Conservation (phyloP, 2,329 filamentous ascomycete species). For the Chalara sp. region DNA sequence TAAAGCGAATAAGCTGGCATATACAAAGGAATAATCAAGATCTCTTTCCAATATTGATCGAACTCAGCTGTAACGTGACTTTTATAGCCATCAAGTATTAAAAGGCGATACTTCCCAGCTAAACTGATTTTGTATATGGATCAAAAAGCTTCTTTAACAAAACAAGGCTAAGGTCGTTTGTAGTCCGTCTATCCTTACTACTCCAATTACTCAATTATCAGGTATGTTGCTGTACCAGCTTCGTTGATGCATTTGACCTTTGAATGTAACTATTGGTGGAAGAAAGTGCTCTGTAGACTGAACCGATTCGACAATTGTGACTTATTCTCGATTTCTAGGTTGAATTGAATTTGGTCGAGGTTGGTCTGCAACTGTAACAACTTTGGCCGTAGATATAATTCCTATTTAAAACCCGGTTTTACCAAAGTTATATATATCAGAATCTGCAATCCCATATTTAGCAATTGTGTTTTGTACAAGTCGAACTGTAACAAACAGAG, state of each 20-base stretch:
- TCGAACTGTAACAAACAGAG: too few relatives aligned
- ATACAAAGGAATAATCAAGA: neutral
- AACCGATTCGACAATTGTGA: too few relatives aligned
- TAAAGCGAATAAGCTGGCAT: neutral
- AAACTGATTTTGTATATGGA: neutral
- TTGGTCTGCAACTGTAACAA: too few relatives aligned
- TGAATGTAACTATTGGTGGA: constrained; percentile 21
- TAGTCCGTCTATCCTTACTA: constrained; percentile 26
- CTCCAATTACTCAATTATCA: constrained; percentile 15
- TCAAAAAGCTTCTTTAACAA: neutral
- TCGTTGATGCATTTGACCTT: constrained; percentile 6
- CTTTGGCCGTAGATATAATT: too few relatives aligned
- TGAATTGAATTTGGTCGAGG: constrained; percentile 10
- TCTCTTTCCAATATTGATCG: neutral
- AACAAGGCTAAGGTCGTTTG: neutral
- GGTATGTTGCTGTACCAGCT: constrained; percentile 9
- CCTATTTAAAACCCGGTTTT: too few relatives aligned
- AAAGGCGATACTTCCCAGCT: neutral
- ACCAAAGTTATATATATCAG: too few relatives aligned
- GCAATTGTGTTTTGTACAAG: too few relatives aligned
- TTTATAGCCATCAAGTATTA: neutral
- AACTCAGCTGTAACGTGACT: neutral
- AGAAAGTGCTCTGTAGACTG: constrained; percentile 16
- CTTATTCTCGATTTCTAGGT: constrained; percentile 22
- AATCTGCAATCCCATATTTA: too few relatives aligned